These are phyloP conservation scores for Carallia brachiata DNA, from an alignment of 345 rosid genomes.

Conservation along the genomic window DNA sequence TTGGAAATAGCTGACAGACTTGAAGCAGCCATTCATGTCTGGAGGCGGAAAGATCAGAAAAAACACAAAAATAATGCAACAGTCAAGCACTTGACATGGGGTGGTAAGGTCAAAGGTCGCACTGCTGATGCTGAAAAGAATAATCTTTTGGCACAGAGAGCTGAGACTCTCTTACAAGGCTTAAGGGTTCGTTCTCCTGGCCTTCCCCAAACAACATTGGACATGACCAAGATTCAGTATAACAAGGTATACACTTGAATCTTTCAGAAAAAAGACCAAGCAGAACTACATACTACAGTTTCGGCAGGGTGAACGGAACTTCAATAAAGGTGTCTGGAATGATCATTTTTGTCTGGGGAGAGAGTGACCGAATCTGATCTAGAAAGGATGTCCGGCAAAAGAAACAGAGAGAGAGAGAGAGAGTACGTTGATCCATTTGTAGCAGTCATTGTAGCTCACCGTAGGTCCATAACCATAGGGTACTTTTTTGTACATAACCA, in stretches of 20 bases:
- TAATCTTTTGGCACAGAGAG: constrained; percentile 23
- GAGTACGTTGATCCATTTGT: background rate
- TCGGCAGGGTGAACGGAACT: too few species aligned
- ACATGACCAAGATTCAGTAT: constrained; percentile 23
- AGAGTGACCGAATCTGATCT: too few species aligned
- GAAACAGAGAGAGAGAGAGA: too few species aligned
- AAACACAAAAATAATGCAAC: constrained; percentile 10
- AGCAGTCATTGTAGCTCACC: background rate
- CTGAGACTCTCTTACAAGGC: constrained; percentile 16
- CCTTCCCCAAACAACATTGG: constrained; percentile 26
- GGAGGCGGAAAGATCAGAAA: constrained; percentile 68
- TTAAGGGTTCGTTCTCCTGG: constrained; percentile 27
- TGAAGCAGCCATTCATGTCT: constrained; percentile 80
- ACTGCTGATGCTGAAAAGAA: constrained; percentile 13
- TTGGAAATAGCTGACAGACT: constrained; percentile 77
- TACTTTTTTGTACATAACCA: background rate
- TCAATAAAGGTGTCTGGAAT: too few species aligned
- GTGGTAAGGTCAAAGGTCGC: constrained; percentile 15
- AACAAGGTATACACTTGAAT: constrained; percentile 18
- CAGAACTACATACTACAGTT: too few species aligned
- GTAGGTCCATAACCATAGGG: background rate
- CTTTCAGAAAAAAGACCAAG: background rate
- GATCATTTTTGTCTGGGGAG: too few species aligned
- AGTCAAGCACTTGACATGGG: constrained; percentile 14
- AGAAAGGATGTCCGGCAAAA: too few species aligned